Evolutionary conservation across 2,329 filamentous ascomycete species (phyloP).

Genomic region (Colletotrichum cereale): DNA sequence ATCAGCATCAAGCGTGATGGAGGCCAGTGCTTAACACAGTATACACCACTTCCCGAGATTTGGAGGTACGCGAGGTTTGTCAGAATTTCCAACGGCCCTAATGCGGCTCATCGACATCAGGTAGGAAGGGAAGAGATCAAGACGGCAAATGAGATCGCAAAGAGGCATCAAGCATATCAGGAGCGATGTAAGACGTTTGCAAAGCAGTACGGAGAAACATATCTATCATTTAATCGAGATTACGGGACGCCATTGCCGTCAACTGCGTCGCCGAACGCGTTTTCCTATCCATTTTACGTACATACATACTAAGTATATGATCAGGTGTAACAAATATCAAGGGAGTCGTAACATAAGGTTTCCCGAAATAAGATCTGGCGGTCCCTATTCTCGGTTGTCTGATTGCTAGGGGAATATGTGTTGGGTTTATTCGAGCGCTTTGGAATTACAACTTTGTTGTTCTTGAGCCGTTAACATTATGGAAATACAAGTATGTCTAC

Average conservation of each 20-base stretch:
- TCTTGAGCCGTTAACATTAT: not conserved
- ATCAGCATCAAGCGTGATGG: conserved; percentile 86
- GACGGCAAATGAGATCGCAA: conserved; percentile 70
- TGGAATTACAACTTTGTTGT: not conserved
- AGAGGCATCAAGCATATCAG: conserved; percentile 73
- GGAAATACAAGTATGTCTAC: not conserved
- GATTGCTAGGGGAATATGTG: too few species aligned
- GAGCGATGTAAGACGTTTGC: conserved; percentile 75
- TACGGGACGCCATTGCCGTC: not conserved
- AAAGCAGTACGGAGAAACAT: conserved; percentile 65
- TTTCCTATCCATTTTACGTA: not conserved
- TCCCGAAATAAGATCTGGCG: too few species aligned
- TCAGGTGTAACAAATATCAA: not conserved
- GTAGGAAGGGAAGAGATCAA: conserved; percentile 85
- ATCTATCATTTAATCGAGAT: conserved; percentile 43
- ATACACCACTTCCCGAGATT: conserved; percentile 91
- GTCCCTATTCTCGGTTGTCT: too few species aligned
- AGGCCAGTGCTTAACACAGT: conserved; percentile 90
- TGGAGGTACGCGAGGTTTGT: conserved; percentile 87
- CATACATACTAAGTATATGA: not conserved
- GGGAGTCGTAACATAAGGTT: not conserved
- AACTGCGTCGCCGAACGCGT: not conserved
- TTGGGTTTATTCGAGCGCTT: too few species aligned
- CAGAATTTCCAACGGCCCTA: conserved; percentile 90
- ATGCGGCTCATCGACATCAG: conserved; percentile 93